Conservation (phyloP, 2,329 filamentous ascomycete species). For the Didymella keratinophila region DNA sequence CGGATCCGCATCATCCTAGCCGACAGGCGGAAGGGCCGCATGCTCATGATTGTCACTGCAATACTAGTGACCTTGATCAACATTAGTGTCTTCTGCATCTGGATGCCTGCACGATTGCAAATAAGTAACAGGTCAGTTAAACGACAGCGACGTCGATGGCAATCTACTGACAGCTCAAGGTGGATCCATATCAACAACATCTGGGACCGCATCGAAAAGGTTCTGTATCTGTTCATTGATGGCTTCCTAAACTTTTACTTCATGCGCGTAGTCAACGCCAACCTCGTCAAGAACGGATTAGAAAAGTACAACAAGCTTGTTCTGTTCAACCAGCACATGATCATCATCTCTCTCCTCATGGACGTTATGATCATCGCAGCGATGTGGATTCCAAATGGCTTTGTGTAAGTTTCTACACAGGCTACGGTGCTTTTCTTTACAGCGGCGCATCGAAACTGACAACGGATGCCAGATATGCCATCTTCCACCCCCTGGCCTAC, state of each 20-base stretch:
- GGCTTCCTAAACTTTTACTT: conserved; percentile 39
- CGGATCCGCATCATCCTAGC: conserved; percentile 38
- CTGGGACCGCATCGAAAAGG: conserved; percentile 42
- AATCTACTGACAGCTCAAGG: not conserved
- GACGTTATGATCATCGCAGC: conserved; percentile 52
- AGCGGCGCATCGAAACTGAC: not conserved
- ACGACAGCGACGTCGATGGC: not conserved
- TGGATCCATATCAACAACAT: conserved; percentile 36
- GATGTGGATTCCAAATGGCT: conserved; percentile 53
- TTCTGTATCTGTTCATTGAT: conserved; percentile 36
- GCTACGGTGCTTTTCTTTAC: not conserved
- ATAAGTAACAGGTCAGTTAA: conserved; percentile 25
- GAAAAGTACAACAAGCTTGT: conserved; percentile 39
- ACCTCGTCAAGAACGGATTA: conserved; percentile 38
- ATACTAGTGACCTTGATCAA: conserved; percentile 36
- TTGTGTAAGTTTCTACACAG: conserved; percentile 42
- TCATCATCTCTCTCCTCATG: conserved; percentile 37
- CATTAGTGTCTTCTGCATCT: conserved; percentile 41
- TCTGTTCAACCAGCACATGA: conserved; percentile 38
- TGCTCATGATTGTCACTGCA: conserved; percentile 27
- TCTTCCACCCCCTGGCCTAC: conserved; percentile 58
- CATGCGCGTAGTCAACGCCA: conserved; percentile 33
- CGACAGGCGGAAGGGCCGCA: conserved; percentile 24
- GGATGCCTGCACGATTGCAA: conserved; percentile 41
- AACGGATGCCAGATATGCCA: conserved; percentile 48